Conservation (phyloP, 2,329 filamentous ascomycete species). For the Cladophialophora exuberans region DNA sequence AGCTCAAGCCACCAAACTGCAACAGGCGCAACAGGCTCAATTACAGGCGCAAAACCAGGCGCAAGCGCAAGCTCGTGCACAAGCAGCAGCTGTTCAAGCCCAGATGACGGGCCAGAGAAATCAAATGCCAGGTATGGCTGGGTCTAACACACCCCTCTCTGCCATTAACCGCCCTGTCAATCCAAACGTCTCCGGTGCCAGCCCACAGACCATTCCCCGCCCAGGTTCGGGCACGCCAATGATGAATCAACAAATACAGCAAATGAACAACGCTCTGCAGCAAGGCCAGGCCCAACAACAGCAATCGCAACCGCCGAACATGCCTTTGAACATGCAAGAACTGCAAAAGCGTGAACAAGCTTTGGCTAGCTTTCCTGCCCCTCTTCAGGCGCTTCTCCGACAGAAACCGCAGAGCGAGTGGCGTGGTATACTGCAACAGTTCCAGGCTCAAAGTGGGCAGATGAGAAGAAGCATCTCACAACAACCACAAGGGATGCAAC, state of each 20-base stretch:
- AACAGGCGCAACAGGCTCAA: constrained; percentile 45
- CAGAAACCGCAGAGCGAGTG: constrained; percentile 30
- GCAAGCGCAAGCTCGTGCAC: constrained; percentile 45
- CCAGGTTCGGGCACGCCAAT: constrained; percentile 30
- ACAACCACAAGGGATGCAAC: constrained; percentile 25
- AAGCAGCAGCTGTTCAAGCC: constrained; percentile 35
- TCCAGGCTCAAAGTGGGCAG: constrained; percentile 28
- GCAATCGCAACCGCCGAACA: constrained; percentile 29
- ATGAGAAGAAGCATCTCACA: constrained; percentile 35
- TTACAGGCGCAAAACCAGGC: constrained; percentile 45
- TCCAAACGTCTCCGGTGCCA: constrained; percentile 30
- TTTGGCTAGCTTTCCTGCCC: constrained; percentile 27
- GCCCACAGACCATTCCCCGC: constrained; percentile 23
- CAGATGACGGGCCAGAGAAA: constrained; percentile 38
- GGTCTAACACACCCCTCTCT: constrained; percentile 43
- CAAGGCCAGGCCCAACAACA: constrained; percentile 27
- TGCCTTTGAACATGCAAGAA: constrained; percentile 26
- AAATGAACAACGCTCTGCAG: constrained; percentile 15
- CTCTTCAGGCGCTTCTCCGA: constrained; percentile 28
- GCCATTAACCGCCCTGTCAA: constrained; percentile 46
- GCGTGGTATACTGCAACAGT: constrained; percentile 27
- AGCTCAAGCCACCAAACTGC: constrained; percentile 33
- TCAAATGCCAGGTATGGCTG: constrained; percentile 48
- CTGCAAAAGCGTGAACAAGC: constrained; percentile 29
- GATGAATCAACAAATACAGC: constrained; percentile 29